Evolutionary conservation across 139 green algal genomes (phyloP), one percentile per base, ranked within the genome.

Genomic region (Chlorella sp.): DNA sequence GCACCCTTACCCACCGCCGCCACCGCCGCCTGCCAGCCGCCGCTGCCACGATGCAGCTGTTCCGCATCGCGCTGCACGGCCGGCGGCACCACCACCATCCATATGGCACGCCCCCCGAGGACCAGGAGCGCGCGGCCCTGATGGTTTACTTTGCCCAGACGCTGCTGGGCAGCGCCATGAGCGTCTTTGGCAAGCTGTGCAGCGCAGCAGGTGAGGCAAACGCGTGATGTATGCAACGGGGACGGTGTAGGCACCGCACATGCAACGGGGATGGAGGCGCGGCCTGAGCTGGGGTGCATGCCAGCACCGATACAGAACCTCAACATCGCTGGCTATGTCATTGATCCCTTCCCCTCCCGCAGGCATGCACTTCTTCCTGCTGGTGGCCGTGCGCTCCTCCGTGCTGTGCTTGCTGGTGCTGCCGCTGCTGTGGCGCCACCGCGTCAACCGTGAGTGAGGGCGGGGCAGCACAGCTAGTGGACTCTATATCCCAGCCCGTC

Each of bases 311-410:
- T n/a, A n/a, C n/a, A n/a, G n/a, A 51, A 51, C 44, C 44, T 51
- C 44, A 6, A 51, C n/a, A n/a, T n/a, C n/a, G n/a, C n/a, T n/a
- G n/a, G n/a, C n/a, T n/a, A n/a, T n/a, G n/a, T n/a, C n/a, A n/a
- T n/a, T n/a, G n/a, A 7, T 13, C 60, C 60, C 6, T 68, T 5
- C 60, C 23, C 23, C 12, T 34, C 63, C 6, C 23, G 63, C 26
- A 30, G 63, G 72, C 72, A 47, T 80, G 28, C 72, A 62, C 47
- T 80, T 80, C 44, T 80, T 65, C 72, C 25, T 32, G 7, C 72
- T 80, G 3, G 72, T 80, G 36, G 44, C n/a, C 13, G 72, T 47
- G 6, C 72, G 72, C 44, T 64, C 41, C 44, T 25, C 16, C 7
- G n/a, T 39, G 16, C 72, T 80, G 20, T 62, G 44, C 44, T n/a